These are phyloP conservation scores for Parathielavia appendiculata DNA, from an alignment of 495 filamentous ascomycete genomes.

Conservation along the genomic window DNA sequence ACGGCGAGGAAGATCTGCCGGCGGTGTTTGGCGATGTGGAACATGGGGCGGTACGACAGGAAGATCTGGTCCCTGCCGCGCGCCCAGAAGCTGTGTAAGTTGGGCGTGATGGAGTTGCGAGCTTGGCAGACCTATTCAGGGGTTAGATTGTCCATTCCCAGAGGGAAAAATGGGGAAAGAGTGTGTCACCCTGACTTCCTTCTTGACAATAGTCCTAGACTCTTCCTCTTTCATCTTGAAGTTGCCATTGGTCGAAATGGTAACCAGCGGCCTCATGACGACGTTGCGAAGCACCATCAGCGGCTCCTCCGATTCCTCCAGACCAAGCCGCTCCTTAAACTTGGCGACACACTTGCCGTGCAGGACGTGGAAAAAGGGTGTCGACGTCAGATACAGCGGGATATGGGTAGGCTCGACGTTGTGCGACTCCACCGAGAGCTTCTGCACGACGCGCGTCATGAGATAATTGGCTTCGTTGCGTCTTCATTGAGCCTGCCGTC, in stretches of 20 bases:
- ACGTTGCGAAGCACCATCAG: constrained; percentile 21
- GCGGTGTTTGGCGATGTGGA: constrained; percentile 23
- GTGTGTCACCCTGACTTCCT: constrained; percentile 13
- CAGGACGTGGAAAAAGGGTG: constrained; percentile 33
- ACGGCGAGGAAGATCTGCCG: constrained; percentile 16
- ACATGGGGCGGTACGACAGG: constrained; percentile 18
- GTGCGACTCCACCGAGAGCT: constrained; percentile 35
- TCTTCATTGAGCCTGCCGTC: constrained; percentile 40
- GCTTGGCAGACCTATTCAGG: constrained; percentile 4
- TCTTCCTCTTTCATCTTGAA: constrained; percentile 16
- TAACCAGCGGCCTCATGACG: constrained; percentile 16
- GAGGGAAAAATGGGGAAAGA: neutral
- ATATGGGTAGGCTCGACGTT: constrained; percentile 36
- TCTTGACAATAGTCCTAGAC: constrained; percentile 7
- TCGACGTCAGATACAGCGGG: constrained; percentile 43
- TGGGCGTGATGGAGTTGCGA: constrained; percentile 15
- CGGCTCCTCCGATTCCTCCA: constrained; percentile 11
- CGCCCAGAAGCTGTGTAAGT: constrained; percentile 21
- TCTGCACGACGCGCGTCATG: constrained; percentile 39
- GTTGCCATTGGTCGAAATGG: constrained; percentile 17
- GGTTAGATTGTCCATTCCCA: no score
- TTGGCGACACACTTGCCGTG: constrained; percentile 37
- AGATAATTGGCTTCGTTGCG: constrained; percentile 49
- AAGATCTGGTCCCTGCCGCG: constrained; percentile 11
- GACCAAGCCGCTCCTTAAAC: constrained; percentile 14